These are phyloP conservation scores for Rhizopogon vesiculosus DNA, from an alignment of 768 basidiomycete genomes.

Conservation along the genomic window DNA sequence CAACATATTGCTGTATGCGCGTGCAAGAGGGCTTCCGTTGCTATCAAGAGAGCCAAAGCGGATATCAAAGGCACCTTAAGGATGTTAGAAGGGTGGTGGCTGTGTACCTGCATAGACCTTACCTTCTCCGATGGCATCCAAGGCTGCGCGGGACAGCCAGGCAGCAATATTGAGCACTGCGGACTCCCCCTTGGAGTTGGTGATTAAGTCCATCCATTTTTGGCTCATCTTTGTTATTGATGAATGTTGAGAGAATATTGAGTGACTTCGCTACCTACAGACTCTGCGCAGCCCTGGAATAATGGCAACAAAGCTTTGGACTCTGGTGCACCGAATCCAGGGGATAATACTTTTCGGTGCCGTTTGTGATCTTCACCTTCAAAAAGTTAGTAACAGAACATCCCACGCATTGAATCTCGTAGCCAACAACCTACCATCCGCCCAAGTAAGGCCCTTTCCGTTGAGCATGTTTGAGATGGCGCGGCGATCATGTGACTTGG, in stretches of 20 bases:
- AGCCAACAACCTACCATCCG: slow-evolving; percentile 30
- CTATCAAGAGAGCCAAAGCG: slow-evolving; percentile 37
- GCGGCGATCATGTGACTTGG: slow-evolving; percentile 29
- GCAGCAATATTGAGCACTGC: slow-evolving; percentile 14
- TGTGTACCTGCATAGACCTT: too few species aligned
- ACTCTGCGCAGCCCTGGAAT: too few species aligned
- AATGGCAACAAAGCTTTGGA: slow-evolving; percentile 40
- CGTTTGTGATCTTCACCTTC: slow-evolving; percentile 42
- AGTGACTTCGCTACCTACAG: too few species aligned
- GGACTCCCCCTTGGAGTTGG: background rate
- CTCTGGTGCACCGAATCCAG: slow-evolving; percentile 50
- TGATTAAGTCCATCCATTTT: slow-evolving; percentile 21
- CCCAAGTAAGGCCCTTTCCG: slow-evolving; percentile 35
- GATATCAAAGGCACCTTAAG: slow-evolving; percentile 26
- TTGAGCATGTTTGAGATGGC: slow-evolving; percentile 5
- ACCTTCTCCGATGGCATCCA: too few species aligned
- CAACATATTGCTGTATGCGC: slow-evolving; percentile 1
- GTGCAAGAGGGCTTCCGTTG: slow-evolving; percentile 1
- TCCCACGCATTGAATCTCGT: slow-evolving; percentile 1
- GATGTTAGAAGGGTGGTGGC: too few species aligned
- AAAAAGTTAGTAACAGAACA: background rate
- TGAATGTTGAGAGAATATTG: background rate
- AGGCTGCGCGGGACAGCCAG: too few species aligned
- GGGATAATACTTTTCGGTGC: slow-evolving; percentile 50
- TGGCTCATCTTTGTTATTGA: slow-evolving; percentile 14